Percentiles rank a stretch among this genome's conserved stretches.
Conservation (phyloP, 2,329 filamentous ascomycete species). For the Pyrenochaeta sp. region DNA sequence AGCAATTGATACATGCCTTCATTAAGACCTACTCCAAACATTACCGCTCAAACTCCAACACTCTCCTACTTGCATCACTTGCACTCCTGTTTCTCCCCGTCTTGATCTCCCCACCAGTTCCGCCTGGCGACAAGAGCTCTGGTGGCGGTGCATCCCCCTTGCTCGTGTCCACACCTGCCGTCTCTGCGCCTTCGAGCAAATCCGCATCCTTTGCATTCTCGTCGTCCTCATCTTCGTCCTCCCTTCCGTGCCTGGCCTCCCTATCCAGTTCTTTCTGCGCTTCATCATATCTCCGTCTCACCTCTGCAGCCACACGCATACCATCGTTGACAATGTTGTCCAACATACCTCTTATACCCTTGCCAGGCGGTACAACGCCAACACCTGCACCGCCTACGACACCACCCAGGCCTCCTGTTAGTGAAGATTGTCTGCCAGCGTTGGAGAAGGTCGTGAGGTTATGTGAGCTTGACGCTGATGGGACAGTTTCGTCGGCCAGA, state of each 20-base stretch:
- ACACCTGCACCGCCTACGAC: slow-evolving; percentile 54
- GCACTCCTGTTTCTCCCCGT: slow-evolving; percentile 38
- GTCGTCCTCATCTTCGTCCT: slow-evolving; percentile 70
- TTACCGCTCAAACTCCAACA: slow-evolving; percentile 51
- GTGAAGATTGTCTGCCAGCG: slow-evolving; percentile 59
- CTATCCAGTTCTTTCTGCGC: slow-evolving; percentile 90
- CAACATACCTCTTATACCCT: slow-evolving; percentile 87
- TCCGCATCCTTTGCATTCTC: slow-evolving; percentile 57
- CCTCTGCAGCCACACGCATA: slow-evolving; percentile 93
- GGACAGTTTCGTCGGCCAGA: slow-evolving; percentile 71
- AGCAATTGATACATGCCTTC: slow-evolving; percentile 1
- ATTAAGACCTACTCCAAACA: slow-evolving; percentile 4
- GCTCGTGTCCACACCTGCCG: slow-evolving; percentile 51
- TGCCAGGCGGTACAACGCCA: slow-evolving; percentile 69
- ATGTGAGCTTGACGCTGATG: slow-evolving; percentile 64
- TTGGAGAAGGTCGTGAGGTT: slow-evolving; percentile 88
- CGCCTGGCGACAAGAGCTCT: slow-evolving; percentile 25
- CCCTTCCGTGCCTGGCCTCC: slow-evolving; percentile 68
- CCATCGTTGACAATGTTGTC: slow-evolving; percentile 98
- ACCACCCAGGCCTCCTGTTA: slow-evolving; percentile 51
- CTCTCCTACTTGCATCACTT: slow-evolving; percentile 46
- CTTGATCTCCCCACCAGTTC: slow-evolving; percentile 35
- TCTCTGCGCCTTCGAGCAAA: slow-evolving; percentile 60
- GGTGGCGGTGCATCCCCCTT: slow-evolving; percentile 27
- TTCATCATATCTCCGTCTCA: slow-evolving; percentile 92